A percentile compares a stretch with the other conserved stretches of the same genome.
phyloP scores from a whole-genome alignment of 2,329 filamentous ascomycete genomes.

The Diaporthe caulivora region DNA sequence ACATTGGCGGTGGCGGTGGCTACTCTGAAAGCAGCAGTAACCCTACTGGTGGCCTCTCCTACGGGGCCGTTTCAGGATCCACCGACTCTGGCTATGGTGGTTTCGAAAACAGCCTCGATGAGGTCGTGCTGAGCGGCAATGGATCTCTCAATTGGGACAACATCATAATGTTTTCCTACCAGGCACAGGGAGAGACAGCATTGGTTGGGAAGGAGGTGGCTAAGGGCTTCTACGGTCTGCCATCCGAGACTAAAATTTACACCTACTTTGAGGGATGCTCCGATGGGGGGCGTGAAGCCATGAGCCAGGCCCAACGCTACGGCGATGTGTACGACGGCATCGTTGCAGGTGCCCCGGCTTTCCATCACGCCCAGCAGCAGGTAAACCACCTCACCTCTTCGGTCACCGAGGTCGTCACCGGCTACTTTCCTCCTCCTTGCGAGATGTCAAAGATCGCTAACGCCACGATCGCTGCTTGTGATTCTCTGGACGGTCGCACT shows the following conservation, averaged over 20 bases:
- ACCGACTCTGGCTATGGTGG: constrained; percentile 59
- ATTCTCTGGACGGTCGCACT: constrained; percentile 65
- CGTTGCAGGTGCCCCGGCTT: constrained; percentile 59
- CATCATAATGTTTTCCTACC: constrained; percentile 63
- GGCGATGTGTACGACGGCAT: constrained; percentile 58
- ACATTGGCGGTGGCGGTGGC: constrained; percentile 58
- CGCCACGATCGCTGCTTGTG: constrained; percentile 66
- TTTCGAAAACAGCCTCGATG: constrained; percentile 53
- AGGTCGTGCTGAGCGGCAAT: constrained; percentile 58
- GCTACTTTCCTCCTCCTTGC: constrained; percentile 57
- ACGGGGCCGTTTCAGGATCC: constrained; percentile 55
- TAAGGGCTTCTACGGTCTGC: constrained; percentile 52
- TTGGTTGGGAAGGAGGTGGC: constrained; percentile 59
- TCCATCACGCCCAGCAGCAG: constrained; percentile 56
- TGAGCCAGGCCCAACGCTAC: constrained; percentile 57
- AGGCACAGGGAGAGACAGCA: constrained; percentile 65
- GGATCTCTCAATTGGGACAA: constrained; percentile 64
- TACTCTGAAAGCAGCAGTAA: constrained; percentile 51
- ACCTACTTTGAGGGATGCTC: constrained; percentile 67
- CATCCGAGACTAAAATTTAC: constrained; percentile 50
- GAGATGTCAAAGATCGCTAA: constrained; percentile 65
- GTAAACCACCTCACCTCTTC: constrained; percentile 43
- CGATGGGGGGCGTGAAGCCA: constrained; percentile 62
- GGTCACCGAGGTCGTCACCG: constrained; percentile 53
- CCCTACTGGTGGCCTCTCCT: constrained; percentile 55